A percentile compares a stretch with the other conserved stretches of the same genome.
Evolutionary conservation across 495 filamentous ascomycete genomes (phyloP).

Genomic region (Neurospora sp.): DNA sequence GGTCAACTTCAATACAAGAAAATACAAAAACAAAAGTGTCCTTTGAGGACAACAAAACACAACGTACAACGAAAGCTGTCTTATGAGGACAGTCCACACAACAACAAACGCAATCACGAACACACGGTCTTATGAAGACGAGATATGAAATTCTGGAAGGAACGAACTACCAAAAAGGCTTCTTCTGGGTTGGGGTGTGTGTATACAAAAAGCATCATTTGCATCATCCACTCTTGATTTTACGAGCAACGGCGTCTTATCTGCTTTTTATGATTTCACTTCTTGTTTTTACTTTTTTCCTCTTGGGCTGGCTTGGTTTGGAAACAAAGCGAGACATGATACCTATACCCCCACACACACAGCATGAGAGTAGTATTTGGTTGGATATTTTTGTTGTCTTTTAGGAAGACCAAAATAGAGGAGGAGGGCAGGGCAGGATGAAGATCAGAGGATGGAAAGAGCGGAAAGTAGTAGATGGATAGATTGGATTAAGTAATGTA

Average conservation of each 20-base stretch:
- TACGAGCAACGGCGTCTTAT: not conserved
- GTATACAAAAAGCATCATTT: not conserved
- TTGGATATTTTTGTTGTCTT: not conserved
- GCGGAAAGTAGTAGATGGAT: not conserved
- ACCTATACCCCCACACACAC: not conserved
- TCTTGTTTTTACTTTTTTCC: not conserved
- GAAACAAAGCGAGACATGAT: not conserved
- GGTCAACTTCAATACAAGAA: not conserved
- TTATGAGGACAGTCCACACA: not conserved
- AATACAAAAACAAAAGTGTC: not conserved
- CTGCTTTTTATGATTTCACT: not conserved
- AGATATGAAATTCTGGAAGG: not conserved
- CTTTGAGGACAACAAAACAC: not conserved
- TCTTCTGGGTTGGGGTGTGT: not conserved
- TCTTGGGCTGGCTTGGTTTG: not conserved
- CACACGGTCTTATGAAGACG: not conserved
- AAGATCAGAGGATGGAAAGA: not conserved
- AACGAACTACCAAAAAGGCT: not conserved
- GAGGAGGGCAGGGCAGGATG: not conserved
- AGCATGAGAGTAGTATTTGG: not conserved
- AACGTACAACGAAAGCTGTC: not conserved
- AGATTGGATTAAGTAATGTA: not conserved
- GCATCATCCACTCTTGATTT: not conserved
- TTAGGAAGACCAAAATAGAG: not conserved
- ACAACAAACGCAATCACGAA: not conserved